Evolutionary conservation across 1,139 yeast genomes (phyloP).

Genomic region (Hemisphaericaspora lyxosophila): DNA sequence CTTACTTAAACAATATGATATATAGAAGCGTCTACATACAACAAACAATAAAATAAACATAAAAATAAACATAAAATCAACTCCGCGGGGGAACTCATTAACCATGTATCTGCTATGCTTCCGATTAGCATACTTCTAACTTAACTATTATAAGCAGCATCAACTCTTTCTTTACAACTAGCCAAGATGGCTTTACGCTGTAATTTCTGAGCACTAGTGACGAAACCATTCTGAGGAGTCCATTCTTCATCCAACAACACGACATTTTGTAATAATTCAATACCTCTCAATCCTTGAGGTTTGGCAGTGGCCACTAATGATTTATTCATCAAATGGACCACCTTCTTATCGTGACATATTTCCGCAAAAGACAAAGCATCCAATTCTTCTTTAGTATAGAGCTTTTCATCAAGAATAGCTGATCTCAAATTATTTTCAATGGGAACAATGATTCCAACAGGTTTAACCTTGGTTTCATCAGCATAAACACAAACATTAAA

Average conservation of each 20-base stretch:
- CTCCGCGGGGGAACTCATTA: too few species aligned
- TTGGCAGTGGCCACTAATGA: conserved; percentile 73
- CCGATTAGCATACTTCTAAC: too few species aligned
- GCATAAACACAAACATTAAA: conserved; percentile 90
- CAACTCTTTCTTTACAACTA: conserved; percentile 59
- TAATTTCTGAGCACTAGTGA: conserved; percentile 93
- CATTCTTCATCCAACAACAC: conserved; percentile 87
- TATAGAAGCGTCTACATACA: too few species aligned
- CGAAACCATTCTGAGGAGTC: conserved; percentile 95
- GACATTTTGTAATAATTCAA: conserved; percentile 79
- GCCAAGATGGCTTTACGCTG: conserved; percentile 89
- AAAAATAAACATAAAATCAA: too few species aligned
- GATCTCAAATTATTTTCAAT: conserved; percentile 64
- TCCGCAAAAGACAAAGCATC: conserved; percentile 48
- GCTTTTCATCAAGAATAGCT: conserved; percentile 52
- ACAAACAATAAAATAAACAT: too few species aligned
- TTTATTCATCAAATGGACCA: conserved; percentile 55
- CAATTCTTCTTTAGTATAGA: conserved; percentile 48
- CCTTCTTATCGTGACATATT: conserved; percentile 55
- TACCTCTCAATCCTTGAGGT: conserved; percentile 77
- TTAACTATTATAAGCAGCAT: conserved; percentile 46
- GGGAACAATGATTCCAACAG: conserved; percentile 88
- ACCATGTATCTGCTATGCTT: too few species aligned
- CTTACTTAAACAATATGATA: too few species aligned
- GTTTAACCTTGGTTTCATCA: conserved; percentile 81